Evolutionary conservation across 352 stramenopile species (phyloP).

Genomic region (Phytophthora foliorum): DNA sequence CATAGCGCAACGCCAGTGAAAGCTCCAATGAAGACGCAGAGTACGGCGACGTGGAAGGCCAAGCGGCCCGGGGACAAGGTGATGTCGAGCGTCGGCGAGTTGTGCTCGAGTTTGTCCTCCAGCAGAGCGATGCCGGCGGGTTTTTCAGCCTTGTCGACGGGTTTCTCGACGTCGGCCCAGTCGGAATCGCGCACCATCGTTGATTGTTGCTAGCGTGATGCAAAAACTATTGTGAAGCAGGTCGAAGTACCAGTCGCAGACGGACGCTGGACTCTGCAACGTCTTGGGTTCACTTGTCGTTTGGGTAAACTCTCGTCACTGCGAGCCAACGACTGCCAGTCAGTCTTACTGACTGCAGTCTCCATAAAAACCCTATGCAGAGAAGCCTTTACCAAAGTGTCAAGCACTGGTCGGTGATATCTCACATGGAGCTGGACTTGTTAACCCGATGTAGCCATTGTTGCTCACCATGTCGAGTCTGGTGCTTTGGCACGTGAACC

Average conservation of each 20-base stretch:
- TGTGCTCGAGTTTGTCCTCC: constrained; percentile 25
- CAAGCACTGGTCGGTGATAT: constrained; percentile 5
- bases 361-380: no score
- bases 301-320: background rate
- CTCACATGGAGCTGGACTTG: constrained; percentile 6
- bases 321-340: no score
- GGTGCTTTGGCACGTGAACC: background rate
- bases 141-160: constrained; percentile 17
- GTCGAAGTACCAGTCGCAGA: background rate
- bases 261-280: background rate
- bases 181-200: background rate
- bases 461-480: no score
- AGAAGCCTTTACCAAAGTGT: no score
- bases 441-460: no score
- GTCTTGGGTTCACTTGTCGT: background rate
- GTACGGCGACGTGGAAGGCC: constrained; percentile 36
- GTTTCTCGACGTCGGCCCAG: constrained; percentile 7
- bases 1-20: constrained; percentile 47
- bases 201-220: background rate
- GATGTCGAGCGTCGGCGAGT: constrained; percentile 35
- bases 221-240: no score
- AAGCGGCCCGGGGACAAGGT: constrained; percentile 29
- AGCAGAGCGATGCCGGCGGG: constrained; percentile 23
- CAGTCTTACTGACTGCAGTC: no score
- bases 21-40: constrained; percentile 35